phyloP scores from a whole-genome alignment of 495 filamentous ascomycete genomes.

The Hyphodiscus hymeniophilus region DNA sequence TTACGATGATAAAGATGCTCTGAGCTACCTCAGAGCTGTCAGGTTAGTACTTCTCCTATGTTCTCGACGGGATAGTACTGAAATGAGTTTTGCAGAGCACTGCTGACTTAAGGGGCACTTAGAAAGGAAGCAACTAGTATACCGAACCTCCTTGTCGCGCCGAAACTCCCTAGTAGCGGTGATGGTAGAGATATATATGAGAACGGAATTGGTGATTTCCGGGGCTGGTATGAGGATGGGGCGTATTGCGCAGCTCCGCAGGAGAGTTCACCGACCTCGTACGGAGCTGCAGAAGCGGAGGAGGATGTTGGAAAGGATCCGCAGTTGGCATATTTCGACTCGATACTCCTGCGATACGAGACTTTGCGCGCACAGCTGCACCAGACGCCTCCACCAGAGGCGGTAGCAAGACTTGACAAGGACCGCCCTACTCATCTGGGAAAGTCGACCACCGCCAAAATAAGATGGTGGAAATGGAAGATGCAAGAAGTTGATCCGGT shows the following conservation, averaged over 20 bases:
- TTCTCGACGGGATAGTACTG: slow-evolving; percentile 22
- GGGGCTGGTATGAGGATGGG: slow-evolving; percentile 61
- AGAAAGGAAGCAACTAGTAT: slow-evolving; percentile 30
- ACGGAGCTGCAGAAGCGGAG: slow-evolving; percentile 6
- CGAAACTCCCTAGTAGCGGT: slow-evolving; percentile 19
- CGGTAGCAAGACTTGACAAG: slow-evolving; percentile 42
- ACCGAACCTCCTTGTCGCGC: slow-evolving; percentile 33
- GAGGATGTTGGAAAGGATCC: slow-evolving; percentile 31
- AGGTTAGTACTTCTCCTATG: slow-evolving; percentile 42
- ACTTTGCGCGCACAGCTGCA: slow-evolving; percentile 51
- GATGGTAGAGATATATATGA: slow-evolving; percentile 34
- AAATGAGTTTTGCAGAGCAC: slow-evolving; percentile 20
- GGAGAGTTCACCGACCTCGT: not conserved
- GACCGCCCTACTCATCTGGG: slow-evolving; percentile 50
- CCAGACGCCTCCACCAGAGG: slow-evolving; percentile 39
- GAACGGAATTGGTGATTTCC: slow-evolving; percentile 35
- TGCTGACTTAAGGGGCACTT: slow-evolving; percentile 16
- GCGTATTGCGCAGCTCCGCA: slow-evolving; percentile 52
- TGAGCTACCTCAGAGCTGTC: slow-evolving; percentile 73
- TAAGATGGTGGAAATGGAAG: slow-evolving; percentile 39
- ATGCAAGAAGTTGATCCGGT: slow-evolving; percentile 48
- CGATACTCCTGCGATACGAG: slow-evolving; percentile 51
- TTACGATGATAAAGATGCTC: slow-evolving; percentile 54
- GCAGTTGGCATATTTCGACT: slow-evolving; percentile 53
- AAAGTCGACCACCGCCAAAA: slow-evolving; percentile 33